Conservation (phyloP, 2,329 filamentous ascomycete species). For the Purpureocillium lavendulum region DNA sequence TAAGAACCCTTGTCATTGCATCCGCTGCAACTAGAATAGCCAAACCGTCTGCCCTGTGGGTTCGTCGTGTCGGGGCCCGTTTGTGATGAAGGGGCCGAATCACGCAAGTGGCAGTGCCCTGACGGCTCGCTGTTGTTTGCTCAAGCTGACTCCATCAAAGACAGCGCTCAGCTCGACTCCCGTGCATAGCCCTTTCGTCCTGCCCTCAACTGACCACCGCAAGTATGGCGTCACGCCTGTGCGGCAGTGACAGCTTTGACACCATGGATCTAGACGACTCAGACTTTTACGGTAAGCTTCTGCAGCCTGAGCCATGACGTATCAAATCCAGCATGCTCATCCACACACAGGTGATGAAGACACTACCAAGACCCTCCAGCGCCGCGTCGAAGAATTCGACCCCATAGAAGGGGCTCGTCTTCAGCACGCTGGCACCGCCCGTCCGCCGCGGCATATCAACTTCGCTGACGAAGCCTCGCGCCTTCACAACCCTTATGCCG, state of each 20-base stretch:
- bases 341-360: conserved; percentile 43
- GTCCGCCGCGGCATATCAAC: conserved; percentile 13
- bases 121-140: not conserved
- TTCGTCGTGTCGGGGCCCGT: not conserved
- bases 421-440: conserved; percentile 17
- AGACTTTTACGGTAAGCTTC: conserved; percentile 45
- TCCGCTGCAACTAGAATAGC: no score
- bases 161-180: no score
- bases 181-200: not conserved
- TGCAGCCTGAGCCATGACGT: no score
- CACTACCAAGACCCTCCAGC: conserved; percentile 36
- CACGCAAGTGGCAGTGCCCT: not conserved
- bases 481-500: conserved; percentile 53
- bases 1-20: no score
- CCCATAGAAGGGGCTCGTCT: conserved; percentile 31
- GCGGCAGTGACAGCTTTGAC: no score
- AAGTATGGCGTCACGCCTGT: no score
- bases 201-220: no score
- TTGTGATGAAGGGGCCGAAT: no score
- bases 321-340: no score
- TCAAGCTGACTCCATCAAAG: no score
- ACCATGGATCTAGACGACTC: conserved; percentile 40
- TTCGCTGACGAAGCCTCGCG: conserved; percentile 15
- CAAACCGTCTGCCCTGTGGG: no score
- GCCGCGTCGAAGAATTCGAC: conserved; percentile 43